These are phyloP conservation scores for Hymenoscyphus fructigenus DNA, from an alignment of 2,329 filamentous ascomycete genomes.

Conservation along the genomic window DNA sequence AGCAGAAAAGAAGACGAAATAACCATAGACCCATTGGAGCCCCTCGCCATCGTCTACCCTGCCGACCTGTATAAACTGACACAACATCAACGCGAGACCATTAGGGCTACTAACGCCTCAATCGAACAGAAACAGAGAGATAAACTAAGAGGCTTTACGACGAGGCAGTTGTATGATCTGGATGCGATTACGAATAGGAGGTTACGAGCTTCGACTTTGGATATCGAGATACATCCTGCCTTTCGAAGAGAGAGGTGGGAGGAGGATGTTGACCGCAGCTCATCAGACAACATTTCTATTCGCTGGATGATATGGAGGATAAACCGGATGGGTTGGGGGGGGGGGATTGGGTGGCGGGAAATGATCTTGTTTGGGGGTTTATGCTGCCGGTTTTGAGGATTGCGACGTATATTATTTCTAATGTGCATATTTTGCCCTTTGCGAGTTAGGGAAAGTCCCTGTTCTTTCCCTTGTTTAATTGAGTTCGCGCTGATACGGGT, in stretches of 20 bases:
- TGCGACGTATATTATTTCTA: background rate
- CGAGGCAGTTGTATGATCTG: background rate
- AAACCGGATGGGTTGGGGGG: background rate
- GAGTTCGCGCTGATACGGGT: too few species aligned
- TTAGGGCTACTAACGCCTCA: background rate
- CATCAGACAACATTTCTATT: background rate
- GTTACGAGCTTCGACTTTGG: background rate
- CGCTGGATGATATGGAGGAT: background rate
- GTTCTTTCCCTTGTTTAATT: background rate
- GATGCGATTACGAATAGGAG: background rate
- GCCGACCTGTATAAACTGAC: background rate
- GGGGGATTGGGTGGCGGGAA: background rate
- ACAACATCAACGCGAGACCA: background rate
- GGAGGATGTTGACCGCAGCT: background rate
- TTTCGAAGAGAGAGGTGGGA: conserved; percentile 3
- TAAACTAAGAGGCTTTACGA: background rate
- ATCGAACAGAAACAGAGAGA: background rate
- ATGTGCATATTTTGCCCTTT: conserved; percentile 4
- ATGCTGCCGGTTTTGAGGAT: background rate
- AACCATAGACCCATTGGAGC: background rate
- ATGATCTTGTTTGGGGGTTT: background rate
- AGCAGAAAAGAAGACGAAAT: too few species aligned
- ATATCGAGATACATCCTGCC: background rate
- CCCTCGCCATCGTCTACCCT: background rate
- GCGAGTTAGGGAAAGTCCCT: background rate